Base-by-base conservation (phyloP, 2,329 filamentous ascomycete genomes). In the Ophiocordyceps camponoti-leonardi region DNA sequence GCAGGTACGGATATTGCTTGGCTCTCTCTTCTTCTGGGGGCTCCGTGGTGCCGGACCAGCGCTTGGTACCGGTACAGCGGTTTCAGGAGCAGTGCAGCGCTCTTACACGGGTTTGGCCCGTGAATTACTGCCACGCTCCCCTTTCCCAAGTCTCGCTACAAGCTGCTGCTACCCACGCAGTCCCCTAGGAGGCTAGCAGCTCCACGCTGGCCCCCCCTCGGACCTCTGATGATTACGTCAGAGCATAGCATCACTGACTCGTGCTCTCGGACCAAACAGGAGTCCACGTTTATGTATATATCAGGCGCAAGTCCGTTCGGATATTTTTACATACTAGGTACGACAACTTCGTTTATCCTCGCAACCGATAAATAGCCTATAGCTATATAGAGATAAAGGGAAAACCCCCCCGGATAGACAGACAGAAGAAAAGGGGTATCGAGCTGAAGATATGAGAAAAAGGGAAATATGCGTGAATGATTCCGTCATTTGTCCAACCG, bases 351-450 rank as follows among this genome's bases (percentile, higher is more conserved):
- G 26, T 28, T 28, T 28, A 28, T 28, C 7, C 26, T 28, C 26
- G 23, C 23, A 26, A 26, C 23, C 23, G 23, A 26, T 8, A 28
- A 28, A 28, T 28, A 28, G n/a, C n/a, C n/a, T n/a, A n/a, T n/a
- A n/a, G n/a, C n/a, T 11, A 28, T 10, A 28, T 28, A 11, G 26
- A 28, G 6, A 37, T n/a, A 19, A n/a, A 39, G 16, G 5, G 16
- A 18, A 19, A 11, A 19, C 8, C 18, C 35, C 11, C 10, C 35
- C 11, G 8, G 18, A 5, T 18, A 37, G 6, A 39, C 35, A 39
- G 4, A 39, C 35, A 39, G 4, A 39, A 43, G 30, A 40, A 42
- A 40, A 39, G 44, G 46, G 46, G 44, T 47, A 47, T 47, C 44
- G 37, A 43, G 46, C 46, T 41, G 13, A 30, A 39, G n/a, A 39